These are phyloP conservation scores for Atkinsonella texensis DNA, from an alignment of 2,329 filamentous ascomycete genomes.

Conservation along the genomic window DNA sequence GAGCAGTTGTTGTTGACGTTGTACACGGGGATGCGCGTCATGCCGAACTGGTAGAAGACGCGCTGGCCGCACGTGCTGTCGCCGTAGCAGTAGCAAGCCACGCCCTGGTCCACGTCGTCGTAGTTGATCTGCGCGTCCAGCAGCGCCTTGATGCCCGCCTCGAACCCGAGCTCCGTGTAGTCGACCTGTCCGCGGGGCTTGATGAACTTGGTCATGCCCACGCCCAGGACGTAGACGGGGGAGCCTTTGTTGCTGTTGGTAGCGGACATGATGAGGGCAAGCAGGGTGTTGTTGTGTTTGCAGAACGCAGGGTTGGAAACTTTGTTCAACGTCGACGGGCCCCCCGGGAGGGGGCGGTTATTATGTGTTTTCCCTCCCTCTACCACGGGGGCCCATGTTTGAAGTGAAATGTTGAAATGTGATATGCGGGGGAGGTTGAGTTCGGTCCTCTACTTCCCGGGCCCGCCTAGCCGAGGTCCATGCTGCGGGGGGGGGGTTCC, in stretches of 20 bases:
- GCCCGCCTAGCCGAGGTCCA: no score
- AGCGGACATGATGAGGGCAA: conserved; percentile 31
- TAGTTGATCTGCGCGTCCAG: conserved; percentile 83
- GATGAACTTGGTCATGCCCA: conserved; percentile 99
- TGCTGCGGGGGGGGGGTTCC: no score
- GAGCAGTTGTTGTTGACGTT: conserved; percentile 99
- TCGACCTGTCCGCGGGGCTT: conserved; percentile 90
- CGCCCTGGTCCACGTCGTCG: conserved; percentile 87
- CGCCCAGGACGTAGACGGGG: conserved; percentile 77
- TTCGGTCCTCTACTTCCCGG: no score
- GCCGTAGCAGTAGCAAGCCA: conserved; percentile 98
- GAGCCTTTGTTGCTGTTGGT: conserved; percentile 30
- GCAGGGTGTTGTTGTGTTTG: no score
- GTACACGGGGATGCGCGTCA: conserved; percentile 92
- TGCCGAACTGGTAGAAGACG: conserved; percentile 97
- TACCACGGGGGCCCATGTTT: no score
- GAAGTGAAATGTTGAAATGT: no score
- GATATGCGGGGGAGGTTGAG: no score
- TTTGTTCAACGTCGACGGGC: no score
- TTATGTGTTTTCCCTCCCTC: no score
- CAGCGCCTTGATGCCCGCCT: conserved; percentile 82
- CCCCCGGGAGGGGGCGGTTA: no score
- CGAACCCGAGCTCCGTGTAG: conserved; percentile 89
- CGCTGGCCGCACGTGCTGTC: conserved; percentile 91
- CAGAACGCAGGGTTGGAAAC: not conserved